A percentile compares a stretch with the other conserved stretches of the same genome.
phyloP scores from a whole-genome alignment of 177 flowering plant genomes.

The Vitis hybrid region DNA sequence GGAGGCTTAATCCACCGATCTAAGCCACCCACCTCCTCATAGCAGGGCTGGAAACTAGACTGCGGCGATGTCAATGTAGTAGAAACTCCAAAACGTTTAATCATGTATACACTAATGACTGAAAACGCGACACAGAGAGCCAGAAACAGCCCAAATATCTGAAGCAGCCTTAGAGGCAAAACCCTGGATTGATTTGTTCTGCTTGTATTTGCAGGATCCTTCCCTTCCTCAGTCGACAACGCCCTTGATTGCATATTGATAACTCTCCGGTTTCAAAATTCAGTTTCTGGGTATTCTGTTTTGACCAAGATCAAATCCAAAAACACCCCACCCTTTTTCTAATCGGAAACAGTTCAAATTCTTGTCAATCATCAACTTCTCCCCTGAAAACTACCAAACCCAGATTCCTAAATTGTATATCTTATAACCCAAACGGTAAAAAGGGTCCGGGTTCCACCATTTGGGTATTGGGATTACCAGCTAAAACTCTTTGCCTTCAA shows the following conservation, averaged over 20 bases:
- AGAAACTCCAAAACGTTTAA: constrained; percentile 36
- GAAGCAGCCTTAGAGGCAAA: constrained; percentile 31
- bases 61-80: constrained; percentile 13
- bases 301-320: constrained; percentile 6
- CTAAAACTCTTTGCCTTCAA: too few species aligned
- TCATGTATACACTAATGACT: constrained; percentile 28
- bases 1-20: constrained; percentile 46
- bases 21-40: constrained; percentile 23
- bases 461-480: neutral
- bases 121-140: constrained; percentile 31
- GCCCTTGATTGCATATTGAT: constrained; percentile 30
- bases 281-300: constrained; percentile 7
- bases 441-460: neutral
- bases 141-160: constrained; percentile 29
- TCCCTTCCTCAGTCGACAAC: constrained; percentile 35
- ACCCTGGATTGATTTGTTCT: constrained; percentile 25
- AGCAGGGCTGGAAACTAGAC: constrained; percentile 24
- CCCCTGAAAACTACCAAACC: neutral
- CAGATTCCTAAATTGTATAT: constrained; percentile 4
- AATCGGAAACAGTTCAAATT: neutral
- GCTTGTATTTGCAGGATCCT: constrained; percentile 21
- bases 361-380: neutral
- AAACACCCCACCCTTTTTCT: neutral
- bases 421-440: too few species aligned
- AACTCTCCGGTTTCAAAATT: neutral